A percentile compares a stretch with the other conserved stretches of the same genome.
Conservation (phyloP, 2,329 filamentous ascomycete genomes). For the Trichophaea hybrida region DNA sequence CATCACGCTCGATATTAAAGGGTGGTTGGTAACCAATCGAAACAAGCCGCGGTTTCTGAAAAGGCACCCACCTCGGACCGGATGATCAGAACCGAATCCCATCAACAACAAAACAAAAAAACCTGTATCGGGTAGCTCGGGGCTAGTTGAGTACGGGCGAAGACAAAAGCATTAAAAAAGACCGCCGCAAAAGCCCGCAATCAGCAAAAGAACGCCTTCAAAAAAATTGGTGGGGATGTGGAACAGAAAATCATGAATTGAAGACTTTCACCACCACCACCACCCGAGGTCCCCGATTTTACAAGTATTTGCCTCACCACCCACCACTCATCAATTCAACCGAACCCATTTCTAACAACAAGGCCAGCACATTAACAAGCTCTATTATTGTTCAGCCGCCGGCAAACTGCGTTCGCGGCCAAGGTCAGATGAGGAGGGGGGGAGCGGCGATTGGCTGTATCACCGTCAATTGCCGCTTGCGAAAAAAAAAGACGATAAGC, state of each 20-base stretch:
- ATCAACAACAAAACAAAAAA: neutral
- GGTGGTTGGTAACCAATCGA: constrained; percentile 11
- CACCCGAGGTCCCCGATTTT: neutral
- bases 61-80: constrained; percentile 9
- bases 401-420: constrained; percentile 17
- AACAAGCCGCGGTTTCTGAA: neutral
- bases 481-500: neutral
- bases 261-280: neutral
- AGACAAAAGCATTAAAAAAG: neutral
- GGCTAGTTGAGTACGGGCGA: neutral
- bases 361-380: neutral
- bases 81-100: constrained; percentile 16
- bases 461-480: neutral
- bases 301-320: neutral
- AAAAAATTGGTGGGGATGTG: neutral
- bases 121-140: neutral
- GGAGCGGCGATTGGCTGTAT: neutral
- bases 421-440: constrained; percentile 18
- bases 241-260: neutral
- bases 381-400: constrained; percentile 1
- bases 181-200: neutral
- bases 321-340: constrained; percentile 14
- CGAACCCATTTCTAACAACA: constrained; percentile 5
- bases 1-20: constrained; percentile 13
- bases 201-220: neutral